Evolutionary conservation across 306 rosid genomes (phyloP), one percentile per base, ranked within the genome.

Genomic region (Dryas octopetala): DNA sequence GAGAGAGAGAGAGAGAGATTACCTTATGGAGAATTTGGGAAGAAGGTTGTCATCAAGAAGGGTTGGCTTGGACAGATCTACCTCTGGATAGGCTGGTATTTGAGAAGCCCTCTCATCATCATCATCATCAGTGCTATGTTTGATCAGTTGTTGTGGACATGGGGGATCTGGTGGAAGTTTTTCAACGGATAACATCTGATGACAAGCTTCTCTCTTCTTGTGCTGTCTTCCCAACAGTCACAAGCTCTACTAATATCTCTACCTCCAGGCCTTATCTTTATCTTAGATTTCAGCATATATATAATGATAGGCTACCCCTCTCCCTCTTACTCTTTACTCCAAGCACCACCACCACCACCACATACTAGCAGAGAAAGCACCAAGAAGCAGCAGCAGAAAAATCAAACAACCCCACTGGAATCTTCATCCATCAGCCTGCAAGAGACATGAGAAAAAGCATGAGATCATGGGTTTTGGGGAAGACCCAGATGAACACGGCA

Each of bases 161-260:
- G 83, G 66, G 73, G 87, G 87, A 85, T 87, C 89, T 82, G 89
- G 76, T 79, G 85, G 86, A 83, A 74, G 83, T 58, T 78, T 83
- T 80, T 83, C 91, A 82, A 78, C 78, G 87, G 91, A 85, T 83
- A 88, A 88, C 91, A 88, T 88, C 91, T 88, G 89, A 88, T 63
- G 89, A 84, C 82, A 78, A 79, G 69, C 89, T 80, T 80, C 88
- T 71, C 85, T 78, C 66, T 71, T 84, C 84, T 82, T 82, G 84
- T 68, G 87, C 87, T 84, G 87, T 85, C 73, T 68, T 60, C 19
- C 61, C 78, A 85, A 79, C 85, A 82, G 84, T 74, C 83, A 80
- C 88, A 82, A 84, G 81, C 76, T 75, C 83, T 53, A 59, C 63
- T 74, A 78, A 86, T 63, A 71, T 44, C 78, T 77, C 83, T 69